Evolutionary conservation across 805 yeast genomes (phyloP), one percentile per base, ranked within the genome.

Genomic region (Sugiyamaella mastotermitis): DNA sequence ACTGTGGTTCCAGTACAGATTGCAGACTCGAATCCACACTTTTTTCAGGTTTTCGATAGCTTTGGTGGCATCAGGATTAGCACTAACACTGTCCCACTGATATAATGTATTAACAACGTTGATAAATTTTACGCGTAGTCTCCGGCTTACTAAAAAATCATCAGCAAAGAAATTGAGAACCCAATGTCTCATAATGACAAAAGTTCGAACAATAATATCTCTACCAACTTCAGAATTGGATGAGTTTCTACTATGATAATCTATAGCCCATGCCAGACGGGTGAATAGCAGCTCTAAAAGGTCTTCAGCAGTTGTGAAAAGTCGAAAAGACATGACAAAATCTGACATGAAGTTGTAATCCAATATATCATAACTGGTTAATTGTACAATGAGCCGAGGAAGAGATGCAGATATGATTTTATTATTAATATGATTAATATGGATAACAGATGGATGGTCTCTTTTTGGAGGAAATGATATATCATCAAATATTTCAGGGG

Each of bases 111-210:
- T 69, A 27, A 77, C 47, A 11, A 47, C 39, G 30, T 41, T 28
- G 16, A 50, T 52, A 40, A 76, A 69, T 17, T 58, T 49, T 16
- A 50, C 46, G 38, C 87, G 63, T 23, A 81, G 59, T 38, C 69
- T 65, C 15, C 62, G 49, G 33, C 73, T 67, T 11, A 72, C 60
- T 18, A 80, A 64, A 56, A 88, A 92, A 58, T 92, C 97, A 55
- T 84, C 90, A 29, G 77, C 70, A 52, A 86, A 92, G 57, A 84
- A 88, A 58, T 88, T 90, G 42, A 84, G 61, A 14, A 90, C 58
- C 95, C 97, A 90, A 62, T 85, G 95, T 52, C 97, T 74, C 30
- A 92, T 50, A 20, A 83, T 78, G 19, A 85, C 95, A 64, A 88
- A 90, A 0, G 94, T 80, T 51, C 97, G 69, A 25, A 88, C 71